These are phyloP conservation scores for Termitomyces sp. DNA, from an alignment of 768 basidiomycete species.

Conservation along the genomic window DNA sequence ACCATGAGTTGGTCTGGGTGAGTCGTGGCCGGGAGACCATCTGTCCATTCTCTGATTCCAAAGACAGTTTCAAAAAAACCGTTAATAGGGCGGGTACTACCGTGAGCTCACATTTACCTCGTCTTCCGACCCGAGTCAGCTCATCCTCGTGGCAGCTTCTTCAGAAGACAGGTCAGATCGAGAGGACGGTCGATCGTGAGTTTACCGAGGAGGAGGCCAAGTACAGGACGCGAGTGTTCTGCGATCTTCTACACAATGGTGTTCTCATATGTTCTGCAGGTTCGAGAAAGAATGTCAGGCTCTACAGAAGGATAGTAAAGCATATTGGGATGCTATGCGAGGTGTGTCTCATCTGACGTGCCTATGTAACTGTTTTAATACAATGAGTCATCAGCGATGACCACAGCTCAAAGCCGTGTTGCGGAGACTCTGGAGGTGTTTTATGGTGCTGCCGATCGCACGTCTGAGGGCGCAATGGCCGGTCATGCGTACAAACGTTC, in stretches of 20 bases:
- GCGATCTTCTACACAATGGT: background rate
- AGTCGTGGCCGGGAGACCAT: background rate
- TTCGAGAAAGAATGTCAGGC: constrained; percentile 95
- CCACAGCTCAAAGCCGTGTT: constrained; percentile 85
- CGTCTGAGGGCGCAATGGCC: constrained; percentile 93
- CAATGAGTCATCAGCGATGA: constrained; percentile 69
- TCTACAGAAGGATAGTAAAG: constrained; percentile 94
- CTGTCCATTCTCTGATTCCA: constrained; percentile 5
- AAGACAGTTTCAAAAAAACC: constrained; percentile 84
- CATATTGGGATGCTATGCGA: constrained; percentile 92
- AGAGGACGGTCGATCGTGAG: constrained; percentile 91
- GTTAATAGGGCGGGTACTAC: constrained; percentile 91
- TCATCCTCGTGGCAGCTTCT: constrained; percentile 56
- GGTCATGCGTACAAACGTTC: constrained; percentile 95
- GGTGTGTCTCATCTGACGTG: constrained; percentile 43
- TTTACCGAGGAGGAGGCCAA: constrained; percentile 91
- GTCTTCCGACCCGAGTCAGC: constrained; percentile 14
- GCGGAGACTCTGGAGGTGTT: constrained; percentile 94
- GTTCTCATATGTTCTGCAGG: constrained; percentile 39
- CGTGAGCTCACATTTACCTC: constrained; percentile 39
- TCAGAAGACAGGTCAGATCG: constrained; percentile 98
- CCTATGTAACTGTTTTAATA: background rate
- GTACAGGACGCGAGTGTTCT: constrained; percentile 72
- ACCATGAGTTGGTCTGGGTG: constrained; percentile 34
- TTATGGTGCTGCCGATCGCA: constrained; percentile 81